Conservation (phyloP, 345 rosid genomes). For the Citrus maxima region DNA sequence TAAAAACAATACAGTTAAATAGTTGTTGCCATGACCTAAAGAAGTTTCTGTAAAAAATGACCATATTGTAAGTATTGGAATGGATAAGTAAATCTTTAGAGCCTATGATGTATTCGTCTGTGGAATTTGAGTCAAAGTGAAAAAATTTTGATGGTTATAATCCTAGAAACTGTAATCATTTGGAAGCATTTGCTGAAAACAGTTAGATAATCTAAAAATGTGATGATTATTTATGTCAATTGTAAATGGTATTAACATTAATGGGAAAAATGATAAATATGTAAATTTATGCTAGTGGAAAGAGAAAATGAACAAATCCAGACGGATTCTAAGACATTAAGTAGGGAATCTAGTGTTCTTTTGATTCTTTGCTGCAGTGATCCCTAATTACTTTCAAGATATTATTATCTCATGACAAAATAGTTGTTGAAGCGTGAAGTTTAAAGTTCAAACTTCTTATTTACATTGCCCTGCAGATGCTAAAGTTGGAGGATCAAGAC, state of each 20-base stretch:
- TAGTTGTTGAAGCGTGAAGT: not conserved
- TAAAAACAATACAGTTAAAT: too few relatives aligned
- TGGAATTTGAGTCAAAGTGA: not conserved
- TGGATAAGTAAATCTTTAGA: not conserved
- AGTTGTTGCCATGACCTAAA: not conserved
- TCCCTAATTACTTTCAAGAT: not conserved
- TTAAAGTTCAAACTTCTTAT: slow-evolving; percentile 3
- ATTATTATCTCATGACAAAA: not conserved
- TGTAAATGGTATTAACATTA: not conserved
- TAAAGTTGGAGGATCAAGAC: slow-evolving; percentile 64
- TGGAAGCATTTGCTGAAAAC: not conserved
- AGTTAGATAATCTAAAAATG: not conserved
- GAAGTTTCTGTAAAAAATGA: not conserved
- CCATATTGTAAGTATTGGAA: not conserved
- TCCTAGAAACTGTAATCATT: not conserved
- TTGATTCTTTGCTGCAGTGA: slow-evolving; percentile 1
- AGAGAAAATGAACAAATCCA: not conserved
- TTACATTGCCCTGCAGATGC: slow-evolving; percentile 33
- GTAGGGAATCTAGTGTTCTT: not conserved
- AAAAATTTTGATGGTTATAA: not conserved
- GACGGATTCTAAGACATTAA: not conserved
- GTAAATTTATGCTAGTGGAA: not conserved
- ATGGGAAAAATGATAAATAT: not conserved
- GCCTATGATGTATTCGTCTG: not conserved
- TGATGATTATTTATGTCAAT: not conserved